phyloP scores from a whole-genome alignment of 768 basidiomycete genomes.

The Pisolithus orientalis region DNA sequence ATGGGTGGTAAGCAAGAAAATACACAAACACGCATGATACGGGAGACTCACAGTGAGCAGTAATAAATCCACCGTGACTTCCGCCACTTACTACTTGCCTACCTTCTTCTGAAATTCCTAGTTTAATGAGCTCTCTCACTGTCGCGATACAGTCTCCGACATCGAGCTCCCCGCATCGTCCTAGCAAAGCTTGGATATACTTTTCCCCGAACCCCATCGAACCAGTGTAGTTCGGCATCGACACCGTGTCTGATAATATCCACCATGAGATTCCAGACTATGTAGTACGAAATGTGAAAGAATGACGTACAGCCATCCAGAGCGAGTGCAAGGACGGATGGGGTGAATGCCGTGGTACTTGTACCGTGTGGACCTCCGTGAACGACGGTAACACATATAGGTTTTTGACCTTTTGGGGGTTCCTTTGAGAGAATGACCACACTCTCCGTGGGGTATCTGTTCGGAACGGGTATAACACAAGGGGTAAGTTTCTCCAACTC shows the following conservation, averaged over 20 bases:
- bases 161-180: conserved; percentile 58
- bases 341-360: conserved; percentile 41
- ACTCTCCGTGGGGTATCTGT: conserved; percentile 44
- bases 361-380: conserved; percentile 63
- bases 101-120: conserved; percentile 44
- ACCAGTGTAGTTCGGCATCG: conserved; percentile 62
- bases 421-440: conserved; percentile 40
- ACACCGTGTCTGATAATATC: conserved; percentile 43
- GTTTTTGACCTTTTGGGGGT: conserved; percentile 13
- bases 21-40: not conserved
- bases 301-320: conserved; percentile 53
- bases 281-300: not conserved
- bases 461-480: conserved; percentile 45
- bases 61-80: conserved; percentile 65
- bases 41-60: conserved; percentile 45
- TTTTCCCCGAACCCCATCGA: conserved; percentile 60
- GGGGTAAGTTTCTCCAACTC: conserved; percentile 37
- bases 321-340: conserved; percentile 39
- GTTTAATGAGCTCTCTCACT: conserved; percentile 41
- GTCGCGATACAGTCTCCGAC: conserved; percentile 59
- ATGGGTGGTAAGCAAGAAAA: not conserved
- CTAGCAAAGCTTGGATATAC: conserved; percentile 48
- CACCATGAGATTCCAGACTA: not conserved
- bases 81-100: conserved; percentile 57
- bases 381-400: conserved; percentile 44